Conservation (phyloP, 352 stramenopile species). For the Globisporangium iwayamae region DNA sequence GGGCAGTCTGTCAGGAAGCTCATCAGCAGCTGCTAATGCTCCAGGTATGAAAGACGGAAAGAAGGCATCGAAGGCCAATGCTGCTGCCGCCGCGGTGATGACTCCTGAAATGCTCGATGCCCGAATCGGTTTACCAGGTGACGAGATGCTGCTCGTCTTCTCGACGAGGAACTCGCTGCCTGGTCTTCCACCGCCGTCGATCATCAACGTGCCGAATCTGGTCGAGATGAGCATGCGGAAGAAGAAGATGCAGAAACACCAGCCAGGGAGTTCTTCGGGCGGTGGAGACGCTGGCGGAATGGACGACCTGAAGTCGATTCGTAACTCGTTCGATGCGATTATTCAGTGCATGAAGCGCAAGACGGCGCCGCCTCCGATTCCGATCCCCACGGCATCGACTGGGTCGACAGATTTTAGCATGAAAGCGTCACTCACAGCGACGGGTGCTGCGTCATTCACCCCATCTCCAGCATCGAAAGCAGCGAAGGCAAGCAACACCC, state of each 20-base stretch:
- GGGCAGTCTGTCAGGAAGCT: conserved; percentile 24
- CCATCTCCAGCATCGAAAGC: conserved; percentile 15
- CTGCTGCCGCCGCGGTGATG: conserved; percentile 30
- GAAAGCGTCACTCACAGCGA: conserved; percentile 16
- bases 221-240: conserved; percentile 53
- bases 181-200: conserved; percentile 63
- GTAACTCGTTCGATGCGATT: conserved; percentile 77
- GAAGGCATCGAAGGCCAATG: conserved; percentile 35
- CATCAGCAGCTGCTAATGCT: conserved; percentile 3
- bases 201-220: conserved; percentile 41
- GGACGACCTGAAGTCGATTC: conserved; percentile 77
- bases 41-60: conserved; percentile 41
- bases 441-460: conserved; percentile 13
- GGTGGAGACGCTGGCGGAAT: conserved; percentile 25
- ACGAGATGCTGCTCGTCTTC: conserved; percentile 60
- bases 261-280: conserved; percentile 12
- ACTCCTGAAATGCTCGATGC: conserved; percentile 47
- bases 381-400: conserved; percentile 33
- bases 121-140: conserved; percentile 52
- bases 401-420: conserved; percentile 13
- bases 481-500: conserved; percentile 1
- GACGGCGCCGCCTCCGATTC: conserved; percentile 64
- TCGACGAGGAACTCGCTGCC: conserved; percentile 44
- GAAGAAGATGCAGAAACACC: conserved; percentile 39
- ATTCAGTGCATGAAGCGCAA: conserved; percentile 87